phyloP scores from a whole-genome alignment of 768 basidiomycete genomes.

The Paxillus ammoniavirescens region DNA sequence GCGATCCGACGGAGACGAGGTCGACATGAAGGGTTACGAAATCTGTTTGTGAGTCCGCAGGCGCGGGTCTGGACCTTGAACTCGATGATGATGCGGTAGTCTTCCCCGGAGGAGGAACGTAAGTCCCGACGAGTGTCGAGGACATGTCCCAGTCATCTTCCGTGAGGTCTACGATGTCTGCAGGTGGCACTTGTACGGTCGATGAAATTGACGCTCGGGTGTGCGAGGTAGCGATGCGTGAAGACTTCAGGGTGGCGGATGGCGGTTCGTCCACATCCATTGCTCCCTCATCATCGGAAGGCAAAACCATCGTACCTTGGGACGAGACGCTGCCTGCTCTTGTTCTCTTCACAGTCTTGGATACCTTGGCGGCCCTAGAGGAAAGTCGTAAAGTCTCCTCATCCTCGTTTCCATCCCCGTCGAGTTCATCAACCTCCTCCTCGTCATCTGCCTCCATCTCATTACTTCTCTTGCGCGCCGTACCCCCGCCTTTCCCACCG shows the following conservation, averaged over 20 bases:
- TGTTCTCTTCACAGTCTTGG: conserved; percentile 12
- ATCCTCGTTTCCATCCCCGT: neutral
- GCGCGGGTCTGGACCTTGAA: neutral
- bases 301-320: conserved; percentile 18
- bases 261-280: conserved; percentile 27
- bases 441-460: conserved; percentile 8
- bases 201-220: neutral
- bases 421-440: conserved; percentile 20
- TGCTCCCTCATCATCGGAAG: conserved; percentile 22
- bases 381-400: conserved; percentile 5
- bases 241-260: conserved; percentile 18
- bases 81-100: neutral
- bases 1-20: conserved; percentile 15
- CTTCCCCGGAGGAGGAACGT: conserved; percentile 14
- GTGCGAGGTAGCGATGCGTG: neutral
- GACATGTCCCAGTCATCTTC: conserved; percentile 22
- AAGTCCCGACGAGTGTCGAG: conserved; percentile 26
- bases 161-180: neutral
- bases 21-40: conserved; percentile 20
- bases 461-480: neutral
- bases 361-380: conserved; percentile 2
- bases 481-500: conserved; percentile 7
- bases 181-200: neutral
- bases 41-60: neutral
- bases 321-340: conserved; percentile 14